Conservation (phyloP, 2,329 filamentous ascomycete genomes). For the Colletotrichum nymphaeae region DNA sequence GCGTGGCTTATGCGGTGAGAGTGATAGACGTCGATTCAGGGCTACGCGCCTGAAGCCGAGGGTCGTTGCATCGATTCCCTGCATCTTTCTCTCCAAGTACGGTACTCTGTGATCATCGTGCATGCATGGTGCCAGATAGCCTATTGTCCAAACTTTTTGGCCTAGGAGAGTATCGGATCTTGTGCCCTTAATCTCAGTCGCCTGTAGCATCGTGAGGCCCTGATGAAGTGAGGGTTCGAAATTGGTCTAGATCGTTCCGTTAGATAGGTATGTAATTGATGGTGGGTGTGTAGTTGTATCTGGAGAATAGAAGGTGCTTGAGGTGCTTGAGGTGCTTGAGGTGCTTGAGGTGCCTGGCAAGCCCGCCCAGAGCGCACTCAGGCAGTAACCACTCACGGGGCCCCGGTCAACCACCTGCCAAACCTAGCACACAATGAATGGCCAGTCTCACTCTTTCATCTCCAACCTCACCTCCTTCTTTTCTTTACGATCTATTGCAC, state of each 20-base stretch:
- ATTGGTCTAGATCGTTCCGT: background rate
- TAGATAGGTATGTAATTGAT: background rate
- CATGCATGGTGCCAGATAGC: background rate
- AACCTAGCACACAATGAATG: background rate
- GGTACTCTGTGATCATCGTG: background rate
- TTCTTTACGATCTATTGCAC: background rate
- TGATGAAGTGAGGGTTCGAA: background rate
- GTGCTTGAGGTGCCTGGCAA: background rate
- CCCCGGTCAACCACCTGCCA: background rate
- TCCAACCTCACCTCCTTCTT: background rate
- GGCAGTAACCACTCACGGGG: background rate
- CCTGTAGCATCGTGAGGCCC: background rate
- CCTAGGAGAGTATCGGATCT: background rate
- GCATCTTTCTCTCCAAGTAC: background rate
- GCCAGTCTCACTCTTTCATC: background rate
- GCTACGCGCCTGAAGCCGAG: slow-evolving; percentile 1
- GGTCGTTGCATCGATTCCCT: background rate
- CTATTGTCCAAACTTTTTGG: background rate
- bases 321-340: too few species aligned
- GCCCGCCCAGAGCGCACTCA: background rate
- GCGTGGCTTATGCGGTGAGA: slow-evolving; percentile 10
- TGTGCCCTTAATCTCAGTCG: background rate
- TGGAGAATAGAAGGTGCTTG: too few species aligned
- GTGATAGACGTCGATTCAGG: background rate
- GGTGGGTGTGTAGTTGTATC: too few species aligned